Conservation (phyloP, 1,284 basidiomycete species). For the Leccinum variabile region DNA sequence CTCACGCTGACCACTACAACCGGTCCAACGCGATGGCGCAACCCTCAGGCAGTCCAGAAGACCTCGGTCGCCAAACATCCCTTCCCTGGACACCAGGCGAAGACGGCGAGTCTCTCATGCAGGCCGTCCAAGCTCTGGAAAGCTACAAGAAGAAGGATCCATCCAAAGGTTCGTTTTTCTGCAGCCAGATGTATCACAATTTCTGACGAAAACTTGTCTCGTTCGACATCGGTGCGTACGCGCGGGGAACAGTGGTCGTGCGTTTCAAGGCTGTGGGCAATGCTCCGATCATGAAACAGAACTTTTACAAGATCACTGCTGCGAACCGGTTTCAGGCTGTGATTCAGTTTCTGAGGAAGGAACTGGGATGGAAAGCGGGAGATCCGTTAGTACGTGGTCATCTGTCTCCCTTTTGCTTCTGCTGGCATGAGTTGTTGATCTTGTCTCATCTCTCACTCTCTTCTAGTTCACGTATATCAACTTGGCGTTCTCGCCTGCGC, state of each 20-base stretch:
- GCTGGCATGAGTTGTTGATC: not conserved
- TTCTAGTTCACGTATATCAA: slow-evolving; percentile 97
- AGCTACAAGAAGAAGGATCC: slow-evolving; percentile 83
- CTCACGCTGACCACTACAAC: slow-evolving; percentile 11
- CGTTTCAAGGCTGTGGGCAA: slow-evolving; percentile 99
- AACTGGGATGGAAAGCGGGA: slow-evolving; percentile 84
- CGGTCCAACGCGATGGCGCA: slow-evolving; percentile 32
- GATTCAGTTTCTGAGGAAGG: slow-evolving; percentile 89
- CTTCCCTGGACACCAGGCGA: slow-evolving; percentile 49
- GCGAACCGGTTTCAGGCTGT: slow-evolving; percentile 95
- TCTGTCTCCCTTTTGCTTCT: not conserved
- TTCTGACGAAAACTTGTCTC: not conserved
- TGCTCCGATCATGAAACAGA: slow-evolving; percentile 98
- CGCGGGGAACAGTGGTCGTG: slow-evolving; percentile 73
- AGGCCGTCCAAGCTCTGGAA: slow-evolving; percentile 72
- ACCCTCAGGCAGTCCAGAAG: slow-evolving; percentile 42
- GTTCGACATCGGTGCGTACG: not conserved
- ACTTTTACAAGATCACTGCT: slow-evolving; percentile 97
- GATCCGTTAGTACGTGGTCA: slow-evolving; percentile 86
- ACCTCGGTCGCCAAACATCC: slow-evolving; percentile 40
- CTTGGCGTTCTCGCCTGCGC: slow-evolving; percentile 88
- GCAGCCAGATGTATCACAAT: not conserved
- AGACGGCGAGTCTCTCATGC: slow-evolving; percentile 45
- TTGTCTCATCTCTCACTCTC: not conserved
- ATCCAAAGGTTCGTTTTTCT: slow-evolving; percentile 63